These are phyloP conservation scores for Stereum hirsutum DNA, from an alignment of 1,284 basidiomycete genomes.

Conservation along the genomic window DNA sequence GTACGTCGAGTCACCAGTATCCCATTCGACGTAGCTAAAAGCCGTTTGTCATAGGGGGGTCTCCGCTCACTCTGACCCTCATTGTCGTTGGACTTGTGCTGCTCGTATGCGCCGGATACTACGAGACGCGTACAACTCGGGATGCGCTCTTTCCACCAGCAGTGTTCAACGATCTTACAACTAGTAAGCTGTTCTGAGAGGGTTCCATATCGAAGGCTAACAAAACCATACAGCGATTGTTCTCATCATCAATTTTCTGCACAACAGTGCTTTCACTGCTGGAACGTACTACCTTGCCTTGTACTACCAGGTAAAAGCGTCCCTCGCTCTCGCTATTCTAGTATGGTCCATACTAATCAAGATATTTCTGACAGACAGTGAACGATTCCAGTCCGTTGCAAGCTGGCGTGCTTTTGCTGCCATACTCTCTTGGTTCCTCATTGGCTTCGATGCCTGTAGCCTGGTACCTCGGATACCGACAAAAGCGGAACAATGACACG, in stretches of 20 bases:
- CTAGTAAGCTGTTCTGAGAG: slow-evolving; percentile 33
- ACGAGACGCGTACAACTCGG: slow-evolving; percentile 55
- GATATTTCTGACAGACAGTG: slow-evolving; percentile 51
- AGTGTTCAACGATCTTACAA: slow-evolving; percentile 48
- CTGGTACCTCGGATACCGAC: slow-evolving; percentile 62
- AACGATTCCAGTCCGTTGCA: slow-evolving; percentile 54
- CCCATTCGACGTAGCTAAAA: slow-evolving; percentile 5
- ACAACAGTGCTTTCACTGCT: slow-evolving; percentile 72
- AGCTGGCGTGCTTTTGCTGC: slow-evolving; percentile 64
- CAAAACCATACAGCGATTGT: slow-evolving; percentile 40
- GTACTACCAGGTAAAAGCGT: slow-evolving; percentile 61
- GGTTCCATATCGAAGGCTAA: slow-evolving; percentile 11
- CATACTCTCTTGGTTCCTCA: slow-evolving; percentile 75
- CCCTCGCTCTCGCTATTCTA: too few species aligned
- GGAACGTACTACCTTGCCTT: slow-evolving; percentile 77
- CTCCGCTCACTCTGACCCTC: slow-evolving; percentile 48
- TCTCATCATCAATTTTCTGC: slow-evolving; percentile 62
- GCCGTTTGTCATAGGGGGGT: slow-evolving; percentile 37
- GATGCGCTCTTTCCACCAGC: slow-evolving; percentile 64
- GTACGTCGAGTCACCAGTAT: slow-evolving; percentile 24
- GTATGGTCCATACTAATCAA: neutral
- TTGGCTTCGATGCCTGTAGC: slow-evolving; percentile 73
- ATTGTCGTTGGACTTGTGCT: slow-evolving; percentile 45
- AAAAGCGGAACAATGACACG: slow-evolving; percentile 45
- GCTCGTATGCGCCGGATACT: slow-evolving; percentile 47